These are phyloP conservation scores for Pelargonium myrrhifolium DNA, from an alignment of 441 rosid species.

Conservation along the genomic window DNA sequence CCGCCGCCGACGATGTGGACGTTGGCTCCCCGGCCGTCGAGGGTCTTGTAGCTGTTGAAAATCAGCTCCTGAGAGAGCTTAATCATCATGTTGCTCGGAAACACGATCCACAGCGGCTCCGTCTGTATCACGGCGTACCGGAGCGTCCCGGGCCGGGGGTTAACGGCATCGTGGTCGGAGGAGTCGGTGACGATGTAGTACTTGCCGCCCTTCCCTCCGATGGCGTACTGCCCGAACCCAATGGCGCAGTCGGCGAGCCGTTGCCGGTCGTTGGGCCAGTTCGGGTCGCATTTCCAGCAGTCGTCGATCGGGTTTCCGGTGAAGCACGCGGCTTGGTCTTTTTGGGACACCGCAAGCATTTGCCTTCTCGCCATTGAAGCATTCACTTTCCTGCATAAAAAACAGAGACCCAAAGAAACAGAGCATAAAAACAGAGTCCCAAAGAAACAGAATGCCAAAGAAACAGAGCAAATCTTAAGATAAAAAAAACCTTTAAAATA, in stretches of 20 bases:
- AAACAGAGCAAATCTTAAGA: too few relatives aligned
- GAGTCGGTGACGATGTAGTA: constrained; percentile 26
- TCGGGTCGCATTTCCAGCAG: constrained; percentile 42
- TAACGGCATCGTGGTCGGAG: constrained; percentile 21
- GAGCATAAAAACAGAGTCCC: background rate
- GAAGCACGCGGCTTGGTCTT: constrained; percentile 14
- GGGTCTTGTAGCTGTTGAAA: constrained; percentile 24
- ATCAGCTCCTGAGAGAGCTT: constrained; percentile 27
- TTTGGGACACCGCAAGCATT: constrained; percentile 24
- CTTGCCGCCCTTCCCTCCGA: constrained; percentile 26
- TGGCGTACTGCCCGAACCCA: constrained; percentile 28
- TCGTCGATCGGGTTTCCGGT: constrained; percentile 44
- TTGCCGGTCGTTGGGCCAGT: constrained; percentile 31
- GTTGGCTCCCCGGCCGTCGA: constrained; percentile 29
- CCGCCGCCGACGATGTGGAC: constrained; percentile 24
- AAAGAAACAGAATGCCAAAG: too few relatives aligned
- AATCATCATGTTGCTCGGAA: constrained; percentile 26
- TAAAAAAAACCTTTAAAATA: too few relatives aligned
- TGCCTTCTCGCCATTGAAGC: constrained; percentile 65
- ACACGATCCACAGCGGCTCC: constrained; percentile 31
- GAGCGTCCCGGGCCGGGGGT: constrained; percentile 31
- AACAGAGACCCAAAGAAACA: background rate
- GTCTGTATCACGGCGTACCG: constrained; percentile 26
- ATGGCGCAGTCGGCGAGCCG: constrained; percentile 26
- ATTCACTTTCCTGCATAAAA: constrained; percentile 56